phyloP scores from a whole-genome alignment of 2,329 filamentous ascomycete genomes.

The Xylaria arbuscula region DNA sequence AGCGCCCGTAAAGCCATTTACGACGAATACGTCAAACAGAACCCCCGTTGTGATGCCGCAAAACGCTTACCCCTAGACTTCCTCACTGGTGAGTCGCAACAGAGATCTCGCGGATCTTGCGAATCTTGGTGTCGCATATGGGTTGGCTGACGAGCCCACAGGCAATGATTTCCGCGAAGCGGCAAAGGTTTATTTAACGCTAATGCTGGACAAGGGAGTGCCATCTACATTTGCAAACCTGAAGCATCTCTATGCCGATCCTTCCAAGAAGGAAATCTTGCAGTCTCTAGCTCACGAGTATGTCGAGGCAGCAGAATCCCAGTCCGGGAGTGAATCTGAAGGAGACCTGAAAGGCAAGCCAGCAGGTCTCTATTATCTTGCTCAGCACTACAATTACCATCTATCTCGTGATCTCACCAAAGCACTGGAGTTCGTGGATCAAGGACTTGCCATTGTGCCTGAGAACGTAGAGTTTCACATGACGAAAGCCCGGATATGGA shows the following conservation, averaged over 20 bases:
- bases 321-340: slow-evolving; percentile 56
- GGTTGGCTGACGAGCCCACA: slow-evolving; percentile 46
- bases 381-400: slow-evolving; percentile 96
- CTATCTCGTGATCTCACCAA: slow-evolving; percentile 85
- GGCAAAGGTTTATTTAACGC: slow-evolving; percentile 80
- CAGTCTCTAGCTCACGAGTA: slow-evolving; percentile 83
- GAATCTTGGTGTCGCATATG: not conserved
- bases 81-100: slow-evolving; percentile 68
- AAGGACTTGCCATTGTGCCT: slow-evolving; percentile 81
- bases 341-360: slow-evolving; percentile 72
- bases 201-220: slow-evolving; percentile 91
- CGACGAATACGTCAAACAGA: slow-evolving; percentile 82
- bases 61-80: slow-evolving; percentile 91
- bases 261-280: slow-evolving; percentile 80
- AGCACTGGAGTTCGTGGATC: slow-evolving; percentile 84
- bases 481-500: slow-evolving; percentile 94
- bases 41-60: slow-evolving; percentile 84
- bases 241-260: slow-evolving; percentile 87
- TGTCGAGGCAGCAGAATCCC: slow-evolving; percentile 63
- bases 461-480: slow-evolving; percentile 91
- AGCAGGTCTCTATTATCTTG: slow-evolving; percentile 90
- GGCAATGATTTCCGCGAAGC: slow-evolving; percentile 83
- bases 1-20: slow-evolving; percentile 79
- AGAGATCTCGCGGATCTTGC: not conserved
- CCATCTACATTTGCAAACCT: slow-evolving; percentile 97